phyloP scores from a whole-genome alignment of 2,329 filamentous ascomycete species.

The Aureobasidium sp. region DNA sequence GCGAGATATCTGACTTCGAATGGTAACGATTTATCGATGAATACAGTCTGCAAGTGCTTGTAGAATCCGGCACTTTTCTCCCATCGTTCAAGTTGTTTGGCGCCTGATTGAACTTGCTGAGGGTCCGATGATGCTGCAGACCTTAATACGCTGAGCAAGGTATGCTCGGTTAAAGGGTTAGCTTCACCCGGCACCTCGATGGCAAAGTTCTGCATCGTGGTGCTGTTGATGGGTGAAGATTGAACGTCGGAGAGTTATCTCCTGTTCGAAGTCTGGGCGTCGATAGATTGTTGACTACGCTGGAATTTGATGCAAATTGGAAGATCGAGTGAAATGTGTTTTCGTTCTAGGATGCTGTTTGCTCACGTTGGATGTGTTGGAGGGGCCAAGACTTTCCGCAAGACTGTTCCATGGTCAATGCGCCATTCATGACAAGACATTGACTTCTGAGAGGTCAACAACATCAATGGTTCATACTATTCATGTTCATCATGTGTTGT shows the following conservation, averaged over 20 bases:
- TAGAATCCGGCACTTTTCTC: slow-evolving; percentile 42
- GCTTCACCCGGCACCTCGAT: slow-evolving; percentile 77
- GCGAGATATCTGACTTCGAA: slow-evolving; percentile 77
- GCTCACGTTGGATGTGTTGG: not conserved
- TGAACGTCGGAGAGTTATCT: not conserved
- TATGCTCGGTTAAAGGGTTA: slow-evolving; percentile 45
- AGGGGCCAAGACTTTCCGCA: slow-evolving; percentile 1
- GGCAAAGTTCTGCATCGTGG: slow-evolving; percentile 20
- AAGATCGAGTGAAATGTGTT: not conserved
- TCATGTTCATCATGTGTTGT: not conserved
- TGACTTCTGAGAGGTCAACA: not conserved
- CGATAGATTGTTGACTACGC: not conserved
- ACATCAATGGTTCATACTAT: not conserved
- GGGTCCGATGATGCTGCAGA: slow-evolving; percentile 41
- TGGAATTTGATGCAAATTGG: not conserved
- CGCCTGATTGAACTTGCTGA: slow-evolving; percentile 43
- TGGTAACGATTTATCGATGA: slow-evolving; percentile 69
- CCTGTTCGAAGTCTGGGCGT: too few species aligned
- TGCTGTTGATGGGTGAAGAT: slow-evolving; percentile 2
- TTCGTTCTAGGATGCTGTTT: not conserved
- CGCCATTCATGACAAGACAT: not conserved
- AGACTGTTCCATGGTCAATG: not conserved
- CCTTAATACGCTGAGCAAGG: slow-evolving; percentile 40
- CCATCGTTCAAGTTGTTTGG: slow-evolving; percentile 46
- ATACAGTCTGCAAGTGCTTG: slow-evolving; percentile 52